Conservation (phyloP, 495 filamentous ascomycete species). For the Darksidea phi region DNA sequence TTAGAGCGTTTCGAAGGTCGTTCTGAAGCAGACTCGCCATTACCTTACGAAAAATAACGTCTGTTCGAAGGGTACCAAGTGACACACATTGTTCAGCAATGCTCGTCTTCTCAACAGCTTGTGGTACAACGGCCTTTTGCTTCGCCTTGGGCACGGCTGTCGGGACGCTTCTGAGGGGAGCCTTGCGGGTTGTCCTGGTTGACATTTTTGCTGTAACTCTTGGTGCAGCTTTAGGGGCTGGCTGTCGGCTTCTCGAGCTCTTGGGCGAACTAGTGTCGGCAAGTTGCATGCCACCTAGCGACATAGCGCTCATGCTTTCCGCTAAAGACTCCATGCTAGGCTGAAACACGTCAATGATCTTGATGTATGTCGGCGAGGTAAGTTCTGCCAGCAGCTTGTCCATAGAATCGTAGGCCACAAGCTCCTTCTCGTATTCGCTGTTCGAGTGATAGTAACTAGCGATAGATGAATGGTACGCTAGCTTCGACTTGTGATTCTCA, state of each 20-base stretch:
- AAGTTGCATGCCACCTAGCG: not conserved
- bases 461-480: slow-evolving; percentile 10
- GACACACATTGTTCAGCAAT: slow-evolving; percentile 18
- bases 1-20: slow-evolving; percentile 54
- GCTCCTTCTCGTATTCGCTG: slow-evolving; percentile 35
- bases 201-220: slow-evolving; percentile 4
- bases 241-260: slow-evolving; percentile 16
- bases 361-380: slow-evolving; percentile 10
- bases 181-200: not conserved
- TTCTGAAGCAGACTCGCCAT: slow-evolving; percentile 54
- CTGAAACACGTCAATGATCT: slow-evolving; percentile 6
- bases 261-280: slow-evolving; percentile 11
- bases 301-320: slow-evolving; percentile 12
- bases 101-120: not conserved
- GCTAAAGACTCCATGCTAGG: slow-evolving; percentile 9
- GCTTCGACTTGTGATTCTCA: slow-evolving; percentile 15
- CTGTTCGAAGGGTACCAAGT: slow-evolving; percentile 19
- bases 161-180: not conserved
- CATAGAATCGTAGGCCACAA: slow-evolving; percentile 39
- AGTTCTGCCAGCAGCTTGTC: slow-evolving; percentile 27
- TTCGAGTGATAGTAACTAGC: slow-evolving; percentile 16
- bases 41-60: slow-evolving; percentile 50
- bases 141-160: slow-evolving; percentile 6
- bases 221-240: slow-evolving; percentile 5
- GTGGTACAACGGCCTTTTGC: not conserved